These are phyloP conservation scores for Podospora comata DNA, from an alignment of 495 filamentous ascomycete genomes.

Conservation along the genomic window DNA sequence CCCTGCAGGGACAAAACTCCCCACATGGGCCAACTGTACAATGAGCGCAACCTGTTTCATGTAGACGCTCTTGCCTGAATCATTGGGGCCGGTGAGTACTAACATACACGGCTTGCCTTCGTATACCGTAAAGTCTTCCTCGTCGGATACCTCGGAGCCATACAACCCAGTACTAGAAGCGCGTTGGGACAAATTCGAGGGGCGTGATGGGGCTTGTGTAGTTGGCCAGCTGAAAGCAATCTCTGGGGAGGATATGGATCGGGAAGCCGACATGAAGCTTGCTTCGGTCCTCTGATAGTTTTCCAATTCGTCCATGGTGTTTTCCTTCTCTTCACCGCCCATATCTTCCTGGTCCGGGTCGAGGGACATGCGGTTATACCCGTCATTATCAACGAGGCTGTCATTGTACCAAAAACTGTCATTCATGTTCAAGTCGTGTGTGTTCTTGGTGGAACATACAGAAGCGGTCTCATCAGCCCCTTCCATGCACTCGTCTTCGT, in stretches of 20 bases:
- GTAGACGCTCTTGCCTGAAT: conserved; percentile 94
- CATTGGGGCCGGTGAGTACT: conserved; percentile 89
- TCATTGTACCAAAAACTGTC: not conserved
- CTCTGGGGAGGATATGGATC: not conserved
- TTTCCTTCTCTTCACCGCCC: not conserved
- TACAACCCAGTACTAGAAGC: not conserved
- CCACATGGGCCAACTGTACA: conserved; percentile 89
- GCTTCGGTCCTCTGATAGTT: not conserved
- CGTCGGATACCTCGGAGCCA: conserved; percentile 3
- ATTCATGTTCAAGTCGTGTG: not conserved
- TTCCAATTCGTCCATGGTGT: not conserved
- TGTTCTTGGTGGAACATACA: not conserved
- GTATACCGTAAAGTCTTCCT: not conserved
- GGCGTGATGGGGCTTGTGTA: not conserved
- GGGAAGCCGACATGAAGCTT: not conserved
- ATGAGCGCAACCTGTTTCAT: conserved; percentile 95
- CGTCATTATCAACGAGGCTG: not conserved
- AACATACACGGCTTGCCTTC: conserved; percentile 63
- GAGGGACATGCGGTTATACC: not conserved
- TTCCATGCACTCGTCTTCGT: not conserved
- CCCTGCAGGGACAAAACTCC: conserved; percentile 84
- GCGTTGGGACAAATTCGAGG: not conserved
- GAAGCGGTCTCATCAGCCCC: not conserved
- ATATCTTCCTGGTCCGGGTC: not conserved
- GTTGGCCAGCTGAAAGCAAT: not conserved